Evolutionary conservation across 2,329 filamentous ascomycete genomes (phyloP), one percentile per base, ranked within the genome.

Genomic region (Verticillium isaacii): DNA sequence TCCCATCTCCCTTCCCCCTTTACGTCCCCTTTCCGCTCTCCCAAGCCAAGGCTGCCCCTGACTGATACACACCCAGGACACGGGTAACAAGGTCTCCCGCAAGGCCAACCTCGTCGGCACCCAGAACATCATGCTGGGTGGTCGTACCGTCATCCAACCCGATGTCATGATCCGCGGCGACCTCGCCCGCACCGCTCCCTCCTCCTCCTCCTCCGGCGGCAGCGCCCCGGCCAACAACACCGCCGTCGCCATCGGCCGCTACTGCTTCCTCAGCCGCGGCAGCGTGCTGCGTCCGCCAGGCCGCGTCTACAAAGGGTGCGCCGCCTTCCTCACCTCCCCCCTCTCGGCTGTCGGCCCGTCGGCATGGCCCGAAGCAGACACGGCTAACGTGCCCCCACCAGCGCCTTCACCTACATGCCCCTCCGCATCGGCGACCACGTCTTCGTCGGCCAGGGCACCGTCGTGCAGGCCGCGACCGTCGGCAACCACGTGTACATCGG

Each of bases 81-180:
- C 93, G 2, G 95, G 95, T 68, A 99, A 99, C 85, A 98, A 98
- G 80, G 95, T 99, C 70, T 94, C 93, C 45, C 92, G 95, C 67
- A 92, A 92, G 68, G 91, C 92, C 65, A 89, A 90, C 73, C 92
- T 99, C 68, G 91, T 96, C 71, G 95, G 95, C 70, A 97, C 94
- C 25, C 93, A 96, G 69, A 96, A 98, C 78, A 98, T 99, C 77
- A 97, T 97, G 77, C 89, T 99, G 2, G 95, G 93, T 68, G 95
- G 95, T 66, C 96, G 92, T 77, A 96, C 93, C 1, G 92, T 98
- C 65, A 96, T 99, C 72, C 93, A 97, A 82, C 90, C 93, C 65
- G 93, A 97, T 72, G 94, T 93, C 69, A 93, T 95, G 76, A 92
- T 99, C 72, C 89, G 95, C 57, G 95, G 94, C 55, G 95, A 99